Evolutionary conservation across 495 filamentous ascomycete species (phyloP), one percentile per base, ranked within the genome.

Genomic region (Darksidea phi): DNA sequence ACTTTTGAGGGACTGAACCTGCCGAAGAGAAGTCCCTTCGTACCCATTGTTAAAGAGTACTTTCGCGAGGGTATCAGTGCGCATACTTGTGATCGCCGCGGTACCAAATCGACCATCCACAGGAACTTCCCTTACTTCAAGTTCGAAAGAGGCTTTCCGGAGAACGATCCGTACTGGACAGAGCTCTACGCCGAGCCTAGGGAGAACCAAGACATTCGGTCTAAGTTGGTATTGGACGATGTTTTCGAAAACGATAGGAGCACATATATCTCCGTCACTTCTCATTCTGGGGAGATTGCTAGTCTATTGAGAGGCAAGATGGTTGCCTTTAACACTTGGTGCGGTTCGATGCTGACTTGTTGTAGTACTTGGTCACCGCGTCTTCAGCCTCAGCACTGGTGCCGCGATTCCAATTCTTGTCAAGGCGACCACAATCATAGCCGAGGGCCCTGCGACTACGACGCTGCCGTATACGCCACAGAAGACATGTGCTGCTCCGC

Each of bases 51-150:
- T 67, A 88, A 87, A 68, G 88, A 93, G 67, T 71, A 69, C 17
- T 63, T 93, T 58, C 82, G 90, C 45, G 90, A 95, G 66, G 76
- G 79, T 1, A 82, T 91, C 55, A 83, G 83, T 45, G 77, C 85
- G 46, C 90, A 94, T 69, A 93, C 90, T 7, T 95, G 90, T 71
- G 89, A 95, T 70, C 82, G 85, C 13, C 80, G 90, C 1, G 78
- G 79, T 51, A 78, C 62, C 24, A 80, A 79, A 50, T 74, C 75
- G 2, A 81, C 78, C 56, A 90, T 95, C 63, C 67, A 73, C 5
- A 45, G 68, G 12, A 71, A 73, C 17, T 89, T 84, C 65, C 87
- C 88, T 0, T 46, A 36, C 6, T 91, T 80, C 72, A 67, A 24
- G 1, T 82, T 91, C 49, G 90, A 91, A 61, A 48, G 71, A 0